These are phyloP conservation scores for Achaetomium macrosporum DNA, from an alignment of 2,329 filamentous ascomycete species.

Conservation along the genomic window DNA sequence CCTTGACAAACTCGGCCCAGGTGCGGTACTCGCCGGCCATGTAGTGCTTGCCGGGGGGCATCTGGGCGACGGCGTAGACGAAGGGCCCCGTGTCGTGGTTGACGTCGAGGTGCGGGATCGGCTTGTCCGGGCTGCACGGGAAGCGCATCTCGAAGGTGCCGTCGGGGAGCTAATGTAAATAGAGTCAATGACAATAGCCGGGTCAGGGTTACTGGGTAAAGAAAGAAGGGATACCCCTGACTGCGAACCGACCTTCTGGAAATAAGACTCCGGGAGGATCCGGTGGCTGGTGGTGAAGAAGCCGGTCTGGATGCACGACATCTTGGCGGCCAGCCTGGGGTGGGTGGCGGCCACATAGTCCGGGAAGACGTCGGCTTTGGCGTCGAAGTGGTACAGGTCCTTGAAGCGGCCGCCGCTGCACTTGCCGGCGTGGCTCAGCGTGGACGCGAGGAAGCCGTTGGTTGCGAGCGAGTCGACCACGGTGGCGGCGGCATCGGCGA, in stretches of 20 bases:
- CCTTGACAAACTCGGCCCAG: constrained; percentile 40
- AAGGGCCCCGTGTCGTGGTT: constrained; percentile 43
- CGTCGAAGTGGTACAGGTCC: constrained; percentile 49
- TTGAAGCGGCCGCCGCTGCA: constrained; percentile 40
- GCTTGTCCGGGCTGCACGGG: constrained; percentile 34
- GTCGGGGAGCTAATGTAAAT: constrained; percentile 30
- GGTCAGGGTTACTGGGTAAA: no score
- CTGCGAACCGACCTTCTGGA: constrained; percentile 44
- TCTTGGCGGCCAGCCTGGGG: constrained; percentile 41
- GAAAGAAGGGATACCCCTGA: constrained; percentile 15
- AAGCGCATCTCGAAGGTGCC: constrained; percentile 44
- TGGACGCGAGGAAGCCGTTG: constrained; percentile 47
- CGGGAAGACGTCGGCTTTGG: constrained; percentile 47
- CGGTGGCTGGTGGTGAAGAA: constrained; percentile 44
- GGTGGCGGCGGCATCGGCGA: constrained; percentile 46
- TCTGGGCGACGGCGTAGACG: constrained; percentile 43
- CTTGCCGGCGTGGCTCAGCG: constrained; percentile 42
- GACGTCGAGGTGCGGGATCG: constrained; percentile 41
- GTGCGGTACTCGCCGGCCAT: constrained; percentile 43
- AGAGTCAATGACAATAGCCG: no score
- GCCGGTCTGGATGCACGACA: constrained; percentile 46
- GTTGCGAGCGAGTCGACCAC: constrained; percentile 36
- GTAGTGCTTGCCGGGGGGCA: constrained; percentile 43
- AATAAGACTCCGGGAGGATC: constrained; percentile 41
- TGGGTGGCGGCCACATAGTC: constrained; percentile 39